A percentile compares a stretch with the other conserved stretches of the same genome.
Conservation (phyloP, 1,139 yeast species). For the Candida sp. region DNA sequence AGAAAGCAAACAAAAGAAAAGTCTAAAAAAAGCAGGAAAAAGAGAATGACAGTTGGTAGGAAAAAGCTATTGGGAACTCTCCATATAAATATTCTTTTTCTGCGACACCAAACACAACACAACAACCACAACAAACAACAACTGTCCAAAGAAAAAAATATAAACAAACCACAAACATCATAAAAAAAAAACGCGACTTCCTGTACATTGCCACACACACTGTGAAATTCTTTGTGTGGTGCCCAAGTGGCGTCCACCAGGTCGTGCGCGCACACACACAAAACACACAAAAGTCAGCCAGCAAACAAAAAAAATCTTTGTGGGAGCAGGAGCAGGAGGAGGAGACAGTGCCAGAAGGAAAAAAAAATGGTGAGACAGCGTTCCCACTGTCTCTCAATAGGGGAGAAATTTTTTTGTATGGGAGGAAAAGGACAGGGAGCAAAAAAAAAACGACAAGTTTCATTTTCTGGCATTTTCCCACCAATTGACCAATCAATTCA, state of each 20-base stretch:
- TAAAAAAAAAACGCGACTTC: slow-evolving; percentile 4
- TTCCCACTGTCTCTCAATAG: not conserved
- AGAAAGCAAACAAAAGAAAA: slow-evolving; percentile 1
- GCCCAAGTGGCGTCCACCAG: too few relatives aligned
- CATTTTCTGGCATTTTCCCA: not conserved
- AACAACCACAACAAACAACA: not conserved
- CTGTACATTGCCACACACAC: not conserved
- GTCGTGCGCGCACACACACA: not conserved
- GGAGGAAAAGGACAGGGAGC: not conserved
- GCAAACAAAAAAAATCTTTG: not conserved
- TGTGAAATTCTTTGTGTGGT: not conserved
- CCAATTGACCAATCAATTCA: not conserved
- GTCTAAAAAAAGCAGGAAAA: slow-evolving; percentile 1
- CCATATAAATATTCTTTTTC: not conserved
- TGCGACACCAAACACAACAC: not conserved
- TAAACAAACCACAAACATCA: slow-evolving; percentile 1
- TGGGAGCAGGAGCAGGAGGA: not conserved
- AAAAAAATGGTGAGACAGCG: too few relatives aligned
- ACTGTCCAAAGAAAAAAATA: not conserved
- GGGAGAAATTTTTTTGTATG: not conserved
- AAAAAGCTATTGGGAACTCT: not conserved
- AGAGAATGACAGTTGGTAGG: not conserved
- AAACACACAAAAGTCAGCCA: not conserved
- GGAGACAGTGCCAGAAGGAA: not conserved
- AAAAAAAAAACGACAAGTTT: not conserved